Base-by-base conservation (phyloP, 352 stramenopile genomes). In the Lagenidium giganteum region DNA sequence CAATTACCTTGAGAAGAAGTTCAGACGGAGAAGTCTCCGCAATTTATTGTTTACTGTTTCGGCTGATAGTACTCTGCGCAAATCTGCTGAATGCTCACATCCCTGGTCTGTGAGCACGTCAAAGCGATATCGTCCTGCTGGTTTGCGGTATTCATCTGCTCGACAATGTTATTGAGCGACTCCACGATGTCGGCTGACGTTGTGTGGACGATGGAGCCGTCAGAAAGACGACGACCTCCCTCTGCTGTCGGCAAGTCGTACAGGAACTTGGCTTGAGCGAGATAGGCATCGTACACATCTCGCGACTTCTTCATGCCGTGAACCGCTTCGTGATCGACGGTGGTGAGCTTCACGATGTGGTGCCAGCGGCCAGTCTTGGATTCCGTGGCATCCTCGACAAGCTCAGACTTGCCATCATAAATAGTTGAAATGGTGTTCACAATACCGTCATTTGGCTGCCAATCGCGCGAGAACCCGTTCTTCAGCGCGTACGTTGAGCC, bases 371-470 rank as follows among this genome's bases (percentile, higher is more conserved):
- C 57, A 12, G 56, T 11, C 7, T 41, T 22, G 11, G 54, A 64
- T 28, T 52, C 37, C 8, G 12, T 12, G 18, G 47, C 43, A 23
- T 38, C 47, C 29, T 64, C 48, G 20, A 59, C 42, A 16, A 64
- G 42, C 26, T 28, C 12, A 2, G 40, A 20, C 28, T 47, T 42
- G 29, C 54, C 54, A 38, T 59, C 48, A n/a, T 32, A 57, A 12
- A 39, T 36, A 43, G 57, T 61, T 4, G 57, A 61, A 16, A 43
- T 27, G 28, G 36, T 42, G 51, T 62, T 64, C 4, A 69, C 58
- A 4, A 36, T 54, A 16, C 58, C 58, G 38, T 68, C 58, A 35
- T 68, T 68, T 26, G 26, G 16, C 31, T 61, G 59, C 59, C 59
- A 69, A 9, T 51, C 47, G 14, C 35, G 6, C 8, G 22, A 36